Base-by-base conservation (phyloP, 2,329 filamentous ascomycete species). In the Akanthomyces muscarius region DNA sequence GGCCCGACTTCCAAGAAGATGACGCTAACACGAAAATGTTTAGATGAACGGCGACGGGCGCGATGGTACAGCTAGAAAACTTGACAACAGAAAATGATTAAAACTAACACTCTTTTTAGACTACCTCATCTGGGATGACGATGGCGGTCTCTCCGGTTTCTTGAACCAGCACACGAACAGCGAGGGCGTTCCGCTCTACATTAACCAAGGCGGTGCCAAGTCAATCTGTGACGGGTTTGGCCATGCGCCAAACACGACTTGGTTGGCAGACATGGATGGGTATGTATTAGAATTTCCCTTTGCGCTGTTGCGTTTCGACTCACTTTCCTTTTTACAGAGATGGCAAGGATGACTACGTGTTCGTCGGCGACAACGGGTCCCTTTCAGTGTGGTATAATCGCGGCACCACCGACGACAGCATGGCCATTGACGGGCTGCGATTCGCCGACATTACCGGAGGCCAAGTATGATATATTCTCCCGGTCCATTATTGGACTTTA, bases 211-310 rank as follows among this genome's bases (percentile, higher is more conserved):
- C 13, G 47, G 51, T 6, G 55, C 63, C 16, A 67, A 64, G 48
- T 63, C 62, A 0, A 57, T 67, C 16, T 51, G 55, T 3, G 62
- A 64, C 10, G 65, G 65, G 13, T 50, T 62, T 21, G 48, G 53
- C 3, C 30, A 65, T 11, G 33, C 67, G 18, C 65, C 64, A 10
- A 52, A 28, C 16, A 42, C 42, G 2, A 68, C 68, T 13, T 28
- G 60, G 0, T 42, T 71, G 1, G 69, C 68, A 1, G 69, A 71
- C 21, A 66, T 71, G 66, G 61, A 67, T 41, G 59, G 63, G 48
- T 36, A 48, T 0, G 16, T 50, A 33, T 47, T 41, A 1, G 5
- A 5, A 55, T 10, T 16, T 14, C 38, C 16, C 23, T 10, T 28
- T 18, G 5, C 41, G n/a, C 42, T n/a, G 6, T 33, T 8, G 33